These are phyloP conservation scores for Boechera stricta DNA, from an alignment of 345 rosid species.

Conservation along the genomic window DNA sequence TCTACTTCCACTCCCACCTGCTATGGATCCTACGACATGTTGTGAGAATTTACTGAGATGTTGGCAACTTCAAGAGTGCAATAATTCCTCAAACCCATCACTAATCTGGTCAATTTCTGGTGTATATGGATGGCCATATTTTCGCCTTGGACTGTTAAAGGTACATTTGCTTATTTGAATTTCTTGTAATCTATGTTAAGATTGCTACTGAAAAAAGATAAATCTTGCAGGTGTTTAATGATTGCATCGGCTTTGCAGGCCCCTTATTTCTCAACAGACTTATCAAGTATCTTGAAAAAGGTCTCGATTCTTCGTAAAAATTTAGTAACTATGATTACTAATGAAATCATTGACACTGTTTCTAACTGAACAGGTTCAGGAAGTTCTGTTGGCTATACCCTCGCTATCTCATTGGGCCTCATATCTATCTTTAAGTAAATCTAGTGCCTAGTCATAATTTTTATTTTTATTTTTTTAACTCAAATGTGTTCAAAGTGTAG, in stretches of 20 bases:
- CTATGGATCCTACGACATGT: slow-evolving; percentile 78
- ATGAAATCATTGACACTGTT: slow-evolving; percentile 9
- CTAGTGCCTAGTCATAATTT: background rate
- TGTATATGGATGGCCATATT: slow-evolving; percentile 87
- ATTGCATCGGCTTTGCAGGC: slow-evolving; percentile 78
- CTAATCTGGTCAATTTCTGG: slow-evolving; percentile 71
- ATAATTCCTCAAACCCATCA: slow-evolving; percentile 51
- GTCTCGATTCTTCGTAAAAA: slow-evolving; percentile 44
- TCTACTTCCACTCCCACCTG: slow-evolving; percentile 71
- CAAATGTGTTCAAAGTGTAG: slow-evolving; percentile 5
- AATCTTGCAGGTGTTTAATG: slow-evolving; percentile 70
- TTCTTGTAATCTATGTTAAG: slow-evolving; percentile 4
- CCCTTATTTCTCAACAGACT: slow-evolving; percentile 87
- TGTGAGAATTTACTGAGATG: slow-evolving; percentile 59
- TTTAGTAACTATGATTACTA: slow-evolving; percentile 18
- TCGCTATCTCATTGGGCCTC: slow-evolving; percentile 77
- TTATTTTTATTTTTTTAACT: background rate
- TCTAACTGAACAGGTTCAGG: slow-evolving; percentile 61
- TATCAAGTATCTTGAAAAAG: slow-evolving; percentile 81
- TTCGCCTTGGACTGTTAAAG: slow-evolving; percentile 80
- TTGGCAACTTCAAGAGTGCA: slow-evolving; percentile 65
- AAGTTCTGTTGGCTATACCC: slow-evolving; percentile 61
- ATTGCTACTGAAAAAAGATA: background rate
- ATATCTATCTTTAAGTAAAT: slow-evolving; percentile 75
- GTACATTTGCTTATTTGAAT: slow-evolving; percentile 45